Percentiles rank a stretch among this genome's conserved stretches.
Evolutionary conservation across 2,329 filamentous ascomycete genomes (phyloP).

Genomic region (Beauveria rudraprayagi): DNA sequence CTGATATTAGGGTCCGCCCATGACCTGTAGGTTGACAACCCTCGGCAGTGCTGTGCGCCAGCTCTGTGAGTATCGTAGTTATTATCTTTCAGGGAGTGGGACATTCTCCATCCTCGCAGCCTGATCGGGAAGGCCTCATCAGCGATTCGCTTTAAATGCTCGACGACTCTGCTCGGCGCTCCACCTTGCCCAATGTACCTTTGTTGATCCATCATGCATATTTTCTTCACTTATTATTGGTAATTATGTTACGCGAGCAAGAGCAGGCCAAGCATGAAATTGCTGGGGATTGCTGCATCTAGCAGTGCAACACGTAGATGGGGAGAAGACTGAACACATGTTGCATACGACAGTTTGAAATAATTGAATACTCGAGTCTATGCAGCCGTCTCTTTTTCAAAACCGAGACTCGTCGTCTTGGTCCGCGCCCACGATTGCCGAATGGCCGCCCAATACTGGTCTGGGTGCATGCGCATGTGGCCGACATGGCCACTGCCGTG

Average conservation of each 20-base stretch:
- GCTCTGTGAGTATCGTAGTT: not conserved
- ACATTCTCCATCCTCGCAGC: not conserved
- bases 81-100: not conserved
- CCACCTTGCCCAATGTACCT: no score
- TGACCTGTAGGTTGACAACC: not conserved
- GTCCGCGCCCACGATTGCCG: not conserved
- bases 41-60: not conserved
- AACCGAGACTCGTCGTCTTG: not conserved
- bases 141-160: not conserved
- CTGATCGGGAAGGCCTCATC: not conserved
- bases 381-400: not conserved
- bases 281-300: not conserved
- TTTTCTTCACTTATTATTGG: not conserved
- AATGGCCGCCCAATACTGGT: conserved; percentile 48
- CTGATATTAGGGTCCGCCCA: not conserved
- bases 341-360: no score
- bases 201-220: no score
- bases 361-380: no score
- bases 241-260: not conserved
- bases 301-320: not conserved
- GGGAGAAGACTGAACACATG: not conserved
- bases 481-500: conserved; percentile 52
- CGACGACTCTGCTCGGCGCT: no score
- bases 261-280: not conserved
- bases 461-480: conserved; percentile 48